phyloP scores from a whole-genome alignment of 192 early-diverging fungal species.

The Gaertneriomyces semiglobifer region DNA sequence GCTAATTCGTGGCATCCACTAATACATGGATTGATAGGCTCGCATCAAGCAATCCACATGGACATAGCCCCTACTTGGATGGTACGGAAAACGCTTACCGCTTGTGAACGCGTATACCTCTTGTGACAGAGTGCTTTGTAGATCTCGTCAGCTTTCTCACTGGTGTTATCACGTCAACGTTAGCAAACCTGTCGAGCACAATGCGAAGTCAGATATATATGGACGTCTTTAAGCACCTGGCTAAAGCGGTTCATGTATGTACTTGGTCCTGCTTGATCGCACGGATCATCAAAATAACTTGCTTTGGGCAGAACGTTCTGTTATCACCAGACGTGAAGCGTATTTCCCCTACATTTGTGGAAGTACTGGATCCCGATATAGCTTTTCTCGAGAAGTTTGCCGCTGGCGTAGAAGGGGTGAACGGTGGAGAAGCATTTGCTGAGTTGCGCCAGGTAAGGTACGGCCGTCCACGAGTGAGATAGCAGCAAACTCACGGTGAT shows the following conservation, averaged over 20 bases:
- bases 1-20: neutral
- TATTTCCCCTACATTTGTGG: constrained; percentile 57
- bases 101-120: neutral
- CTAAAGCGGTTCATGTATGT: constrained; percentile 58
- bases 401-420: constrained; percentile 58
- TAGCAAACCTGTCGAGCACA: constrained; percentile 61
- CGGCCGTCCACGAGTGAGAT: neutral
- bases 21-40: constrained; percentile 46
- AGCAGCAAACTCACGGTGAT: neutral
- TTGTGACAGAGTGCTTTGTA: constrained; percentile 18
- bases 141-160: constrained; percentile 70
- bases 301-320: constrained; percentile 48
- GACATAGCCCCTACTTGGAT: constrained; percentile 69
- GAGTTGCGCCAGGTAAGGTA: constrained; percentile 68
- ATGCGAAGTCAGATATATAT: constrained; percentile 68
- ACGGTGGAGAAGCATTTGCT: constrained; percentile 62
- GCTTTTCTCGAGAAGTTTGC: constrained; percentile 72
- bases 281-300: neutral
- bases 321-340: constrained; percentile 56
- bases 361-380: constrained; percentile 67
- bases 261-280: neutral
- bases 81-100: constrained; percentile 36
- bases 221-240: constrained; percentile 72
- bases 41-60: constrained; percentile 40
- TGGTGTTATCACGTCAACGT: constrained; percentile 64